Base-by-base conservation (phyloP, 148 eudicot genomes). In the Cornus florida region DNA sequence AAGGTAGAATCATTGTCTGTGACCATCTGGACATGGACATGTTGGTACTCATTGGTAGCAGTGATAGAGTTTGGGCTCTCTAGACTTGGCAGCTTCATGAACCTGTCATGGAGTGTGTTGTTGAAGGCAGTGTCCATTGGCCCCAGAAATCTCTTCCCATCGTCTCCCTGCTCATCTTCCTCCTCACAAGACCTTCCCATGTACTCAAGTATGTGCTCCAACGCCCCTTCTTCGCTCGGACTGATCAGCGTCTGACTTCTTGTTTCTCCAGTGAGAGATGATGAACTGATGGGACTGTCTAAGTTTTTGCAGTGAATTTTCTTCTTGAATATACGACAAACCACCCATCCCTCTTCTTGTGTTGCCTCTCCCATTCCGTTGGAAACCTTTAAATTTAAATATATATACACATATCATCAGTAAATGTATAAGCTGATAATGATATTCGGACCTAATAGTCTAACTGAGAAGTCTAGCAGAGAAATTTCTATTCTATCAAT, bases 301-400 rank as follows among this genome's bases (percentile, higher is more conserved):
- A 70, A 67, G 23, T 41, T 66, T 65, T 75, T 79, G 53, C 75
- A 73, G 72, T 75, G 67, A 46, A n/a, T 79, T 78, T 75, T 79
- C 77, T 79, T 79, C 82, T 72, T 79, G 66, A 79, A 79, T 23
- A 67, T 35, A 10, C 82, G 76, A 66, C 82, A 79, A 16, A 79
- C 71, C 72, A 79, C 82, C 82, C 82, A 79, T 5, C 82, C 82
- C 17, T 79, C 82, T 67, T 79, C 77, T 23, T 72, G 82, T 9
- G 71, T 31, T 73, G 72, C 8, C 33, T 79, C 77, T 35, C 33
- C 69, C 68, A 56, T 53, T 5, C 11, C 73, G 16, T 56, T 24
- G 28, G 33, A 68, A 6, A 50, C 38, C 64, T 77, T n/a, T 9
- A 23, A 31, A 32, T 10, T 3, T 69, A 48, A 3, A 57, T 13